Evolutionary conservation across 23 red algal genomes (phyloP), one percentile per base, ranked within the genome.

Genomic region (Pyropia haitanensis): DNA sequence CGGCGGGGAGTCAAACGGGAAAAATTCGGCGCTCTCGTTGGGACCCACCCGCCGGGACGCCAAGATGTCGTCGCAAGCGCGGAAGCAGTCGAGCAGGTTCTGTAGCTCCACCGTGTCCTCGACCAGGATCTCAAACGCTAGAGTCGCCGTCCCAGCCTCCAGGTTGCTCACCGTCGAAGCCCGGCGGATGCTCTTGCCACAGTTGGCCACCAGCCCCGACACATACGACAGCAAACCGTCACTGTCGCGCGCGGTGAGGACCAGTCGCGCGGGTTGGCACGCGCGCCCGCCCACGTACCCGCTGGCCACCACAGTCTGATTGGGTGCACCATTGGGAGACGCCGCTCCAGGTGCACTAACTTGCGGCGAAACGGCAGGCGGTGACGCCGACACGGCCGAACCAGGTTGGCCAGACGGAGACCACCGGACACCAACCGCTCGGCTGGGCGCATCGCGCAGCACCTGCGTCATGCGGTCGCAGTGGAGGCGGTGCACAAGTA

Each of bases 51-150:
- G 62, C 21, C 74, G 21, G 18, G 72, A 56, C 10, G 53, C 52
- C 26, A 78, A 56, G 6, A 92, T 71, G 49, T 78, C 78, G 19
- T 78, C 74, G 62, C 71, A 84, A 25, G 49, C 71, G 49, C 74
- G 49, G 16, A 92, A 67, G 27, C 68, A 71, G 49, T 76, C 56
- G 27, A 78, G 70, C 53, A 92, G 56, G 53, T 68, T 28, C 16
- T 58, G 34, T 3, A 92, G 56, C 18, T 83, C 77, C 12, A 72
- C 76, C 27, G 63, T 60, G 33, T 95, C 74, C 16, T 72, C 51
- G 12, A 95, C 77, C 9, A 95, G 69, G 14, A 95, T 50, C 69
- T 95, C 88, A 63, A 86, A 95, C 31, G 79, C 73, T 2, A 95
- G 65, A 14, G 73, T 85, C 12, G 88, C 88, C 18, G 74, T 56